These are phyloP conservation scores for Eimeria brunetti DNA, from an alignment of 169 alveolate species.

Conservation along the genomic window DNA sequence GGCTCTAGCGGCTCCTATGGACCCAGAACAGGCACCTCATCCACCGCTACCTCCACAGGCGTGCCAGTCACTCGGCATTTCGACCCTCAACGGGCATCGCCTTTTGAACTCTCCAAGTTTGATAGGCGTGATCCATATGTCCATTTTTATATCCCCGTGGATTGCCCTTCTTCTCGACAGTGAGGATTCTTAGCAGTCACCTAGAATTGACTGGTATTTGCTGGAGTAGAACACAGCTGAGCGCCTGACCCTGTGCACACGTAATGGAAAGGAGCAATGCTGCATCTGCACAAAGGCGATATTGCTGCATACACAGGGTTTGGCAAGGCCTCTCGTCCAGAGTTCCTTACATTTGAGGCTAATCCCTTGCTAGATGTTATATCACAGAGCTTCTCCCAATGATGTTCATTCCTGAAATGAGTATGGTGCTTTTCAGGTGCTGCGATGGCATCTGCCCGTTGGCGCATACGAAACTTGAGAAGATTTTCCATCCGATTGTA, in stretches of 20 bases:
- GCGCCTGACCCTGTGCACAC: neutral
- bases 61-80: slow-evolving; percentile 72
- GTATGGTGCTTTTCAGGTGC: slow-evolving; percentile 77
- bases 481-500: slow-evolving; percentile 90
- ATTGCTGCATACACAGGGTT: neutral
- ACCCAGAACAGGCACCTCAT: neutral
- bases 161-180: slow-evolving; percentile 88
- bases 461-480: slow-evolving; percentile 90
- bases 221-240: neutral
- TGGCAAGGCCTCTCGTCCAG: neutral
- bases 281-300: neutral
- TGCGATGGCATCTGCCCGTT: slow-evolving; percentile 89
- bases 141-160: slow-evolving; percentile 90
- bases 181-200: neutral
- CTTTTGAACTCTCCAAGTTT: slow-evolving; percentile 79
- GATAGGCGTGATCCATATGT: slow-evolving; percentile 87
- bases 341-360: neutral
- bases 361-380: neutral
- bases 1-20: slow-evolving; percentile 9
- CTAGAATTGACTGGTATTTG: neutral
- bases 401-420: neutral
- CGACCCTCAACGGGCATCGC: slow-evolving; percentile 69
- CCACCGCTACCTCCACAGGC: slow-evolving; percentile 24
- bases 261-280: neutral
- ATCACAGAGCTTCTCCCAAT: neutral